These are phyloP conservation scores for Chlorella sp. DNA, from an alignment of 139 green algal species.

Conservation along the genomic window DNA sequence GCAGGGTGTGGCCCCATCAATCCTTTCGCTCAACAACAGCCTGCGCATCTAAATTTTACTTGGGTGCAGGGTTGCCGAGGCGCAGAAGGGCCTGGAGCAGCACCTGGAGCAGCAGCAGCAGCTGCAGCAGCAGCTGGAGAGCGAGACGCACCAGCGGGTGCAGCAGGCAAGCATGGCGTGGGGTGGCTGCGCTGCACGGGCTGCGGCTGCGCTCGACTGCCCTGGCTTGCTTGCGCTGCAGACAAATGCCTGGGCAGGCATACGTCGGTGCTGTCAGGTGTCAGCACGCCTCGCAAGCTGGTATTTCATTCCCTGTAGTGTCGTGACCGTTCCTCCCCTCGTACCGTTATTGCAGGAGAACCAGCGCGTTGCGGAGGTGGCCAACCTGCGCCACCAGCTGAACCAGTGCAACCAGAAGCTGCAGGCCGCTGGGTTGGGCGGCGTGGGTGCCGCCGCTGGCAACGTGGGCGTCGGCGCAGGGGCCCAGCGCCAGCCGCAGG, in stretches of 20 bases:
- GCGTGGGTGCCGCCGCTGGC: background rate
- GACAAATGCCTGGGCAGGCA: no score
- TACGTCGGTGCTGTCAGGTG: no score
- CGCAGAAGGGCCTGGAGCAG: background rate
- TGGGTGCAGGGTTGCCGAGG: constrained; percentile 12
- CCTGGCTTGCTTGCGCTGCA: no score
- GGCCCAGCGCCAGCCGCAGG: background rate
- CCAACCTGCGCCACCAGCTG: background rate
- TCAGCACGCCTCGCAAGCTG: no score
- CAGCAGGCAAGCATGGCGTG: background rate
- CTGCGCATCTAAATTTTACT: no score
- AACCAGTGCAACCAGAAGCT: background rate
- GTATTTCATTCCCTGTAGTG: no score
- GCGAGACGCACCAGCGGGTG: constrained; percentile 5
- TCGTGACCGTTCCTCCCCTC: no score
- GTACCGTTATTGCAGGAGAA: background rate
- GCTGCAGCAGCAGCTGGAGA: constrained; percentile 3
- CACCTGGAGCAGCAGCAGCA: background rate
- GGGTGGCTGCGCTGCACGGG: no score
- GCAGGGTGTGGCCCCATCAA: no score
- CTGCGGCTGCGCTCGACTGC: no score
- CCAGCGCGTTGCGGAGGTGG: background rate
- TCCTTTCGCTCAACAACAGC: no score
- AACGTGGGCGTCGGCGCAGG: no score
- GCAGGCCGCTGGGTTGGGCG: background rate